A percentile compares a stretch with the other conserved stretches of the same genome.
Evolutionary conservation across 2,329 filamentous ascomycete species (phyloP).

Genomic region (Fusarium sp.): DNA sequence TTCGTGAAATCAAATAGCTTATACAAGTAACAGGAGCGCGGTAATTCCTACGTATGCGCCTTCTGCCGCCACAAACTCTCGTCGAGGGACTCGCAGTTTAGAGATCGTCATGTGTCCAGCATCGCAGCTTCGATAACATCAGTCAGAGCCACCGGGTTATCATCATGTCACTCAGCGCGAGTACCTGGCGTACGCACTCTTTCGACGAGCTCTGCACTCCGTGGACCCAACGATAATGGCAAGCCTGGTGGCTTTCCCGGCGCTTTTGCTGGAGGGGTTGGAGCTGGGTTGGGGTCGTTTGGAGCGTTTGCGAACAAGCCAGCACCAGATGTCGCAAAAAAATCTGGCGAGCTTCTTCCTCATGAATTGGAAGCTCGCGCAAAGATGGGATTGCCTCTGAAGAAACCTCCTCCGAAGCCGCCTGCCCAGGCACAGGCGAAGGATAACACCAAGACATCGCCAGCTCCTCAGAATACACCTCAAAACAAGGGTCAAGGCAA

Average conservation of each 20-base stretch:
- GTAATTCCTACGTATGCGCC: slow-evolving; percentile 56
- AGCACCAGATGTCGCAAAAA: background rate
- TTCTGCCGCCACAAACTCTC: slow-evolving; percentile 52
- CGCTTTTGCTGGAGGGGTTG: slow-evolving; percentile 32
- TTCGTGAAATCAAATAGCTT: slow-evolving; percentile 6
- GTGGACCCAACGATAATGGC: slow-evolving; percentile 34
- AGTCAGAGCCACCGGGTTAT: slow-evolving; percentile 1
- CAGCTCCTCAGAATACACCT: background rate
- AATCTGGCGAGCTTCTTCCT: slow-evolving; percentile 49
- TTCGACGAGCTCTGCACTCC: slow-evolving; percentile 45
- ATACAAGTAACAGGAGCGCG: slow-evolving; percentile 49
- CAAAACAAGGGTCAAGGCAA: slow-evolving; percentile 12
- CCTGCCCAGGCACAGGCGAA: slow-evolving; percentile 3
- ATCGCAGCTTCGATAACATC: slow-evolving; percentile 19
- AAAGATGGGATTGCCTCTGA: slow-evolving; percentile 39
- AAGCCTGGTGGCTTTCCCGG: slow-evolving; percentile 44
- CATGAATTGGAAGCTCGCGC: slow-evolving; percentile 54
- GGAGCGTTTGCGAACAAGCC: slow-evolving; percentile 41
- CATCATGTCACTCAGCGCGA: slow-evolving; percentile 4
- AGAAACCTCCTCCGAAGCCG: slow-evolving; percentile 27
- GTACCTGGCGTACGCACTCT: slow-evolving; percentile 39
- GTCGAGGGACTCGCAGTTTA: slow-evolving; percentile 28
- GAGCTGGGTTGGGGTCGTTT: slow-evolving; percentile 40
- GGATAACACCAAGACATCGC: slow-evolving; percentile 6
- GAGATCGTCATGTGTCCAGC: slow-evolving; percentile 31